Evolutionary conservation across 148 eudicot genomes (phyloP).

Genomic region (Spergularia marina): DNA sequence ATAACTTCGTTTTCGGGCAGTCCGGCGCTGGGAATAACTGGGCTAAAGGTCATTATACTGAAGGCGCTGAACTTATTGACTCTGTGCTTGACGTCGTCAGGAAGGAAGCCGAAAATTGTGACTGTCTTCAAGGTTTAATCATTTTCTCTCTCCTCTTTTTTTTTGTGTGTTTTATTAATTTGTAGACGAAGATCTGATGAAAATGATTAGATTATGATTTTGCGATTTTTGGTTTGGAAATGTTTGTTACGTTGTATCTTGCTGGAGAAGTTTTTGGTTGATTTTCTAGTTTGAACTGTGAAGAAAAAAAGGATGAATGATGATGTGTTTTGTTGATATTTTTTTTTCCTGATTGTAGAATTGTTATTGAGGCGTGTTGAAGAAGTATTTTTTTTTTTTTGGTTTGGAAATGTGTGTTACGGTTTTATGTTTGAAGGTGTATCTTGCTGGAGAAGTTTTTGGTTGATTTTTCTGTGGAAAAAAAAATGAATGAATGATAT

Average conservation of each 20-base stretch:
- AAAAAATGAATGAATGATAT: no score
- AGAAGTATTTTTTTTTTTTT: background rate
- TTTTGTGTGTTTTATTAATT: background rate
- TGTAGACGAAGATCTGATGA: background rate
- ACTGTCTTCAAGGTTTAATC: constrained; percentile 60
- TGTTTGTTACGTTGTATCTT: background rate
- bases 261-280: background rate
- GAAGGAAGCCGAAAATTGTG: constrained; percentile 72
- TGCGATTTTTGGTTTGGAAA: background rate
- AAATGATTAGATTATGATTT: background rate
- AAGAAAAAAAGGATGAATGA: no score
- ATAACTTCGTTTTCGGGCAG: constrained; percentile 61
- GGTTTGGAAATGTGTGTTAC: background rate
- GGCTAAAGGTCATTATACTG: constrained; percentile 79
- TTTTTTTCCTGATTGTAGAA: no score
- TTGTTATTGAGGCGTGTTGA: no score
- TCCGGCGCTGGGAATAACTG: constrained; percentile 70
- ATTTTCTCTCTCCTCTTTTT: background rate
- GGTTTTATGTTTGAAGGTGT: no score
- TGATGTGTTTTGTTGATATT: no score
- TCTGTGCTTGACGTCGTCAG: constrained; percentile 75
- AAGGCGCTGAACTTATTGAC: constrained; percentile 69
- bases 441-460: background rate
- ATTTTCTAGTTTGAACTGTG: background rate
- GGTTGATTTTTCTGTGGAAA: background rate